Evolutionary conservation across 805 yeast genomes (phyloP), one percentile per base, ranked within the genome.

Genomic region (Suhomyces prunicola): DNA sequence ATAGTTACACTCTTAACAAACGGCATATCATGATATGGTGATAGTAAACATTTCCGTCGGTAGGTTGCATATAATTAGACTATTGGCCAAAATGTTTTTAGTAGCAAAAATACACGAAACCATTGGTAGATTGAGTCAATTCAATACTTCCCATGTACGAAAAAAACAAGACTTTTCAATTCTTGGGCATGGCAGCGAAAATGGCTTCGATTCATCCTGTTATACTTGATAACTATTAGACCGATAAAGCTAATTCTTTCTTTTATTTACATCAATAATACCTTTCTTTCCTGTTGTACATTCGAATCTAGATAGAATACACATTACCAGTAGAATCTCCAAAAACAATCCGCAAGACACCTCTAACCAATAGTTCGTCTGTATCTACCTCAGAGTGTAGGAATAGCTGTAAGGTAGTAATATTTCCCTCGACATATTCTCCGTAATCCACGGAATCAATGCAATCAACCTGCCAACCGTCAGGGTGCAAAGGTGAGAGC

Each of bases 291-390:
- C 33, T 29, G 12, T 26, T 31, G 8, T 4, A 31, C n/a, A n/a
- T 19, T 39, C 36, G 15, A 6, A 39, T 12, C 42, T 22, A 49
- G 13, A 51, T 35, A 41, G 69, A 68, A 52, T 77, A 78, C 4
- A 86, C 77, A 47, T 74, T 68, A 0, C 90, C 89, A 8, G 63
- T 60, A 4, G 70, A 58, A 59, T 84, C 87, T 3, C 88, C 89
- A 27, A 82, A 72, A 7, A 82, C 69, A 26, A 85, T 57, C 50
- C 74, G 78, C 42, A 71, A 50, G 24, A 54, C 65, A 53, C 67
- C 83, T 66, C 71, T 63, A 45, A 57, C 60, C 47, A 64, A 58
- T 62, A 50, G 79, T 17, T 74, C 79, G 29, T 72, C 73, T 17
- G 57, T 48, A 50, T 73, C 77, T 1, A 68, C 57, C 33, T 66